Evolutionary conservation across 306 rosid species (phyloP).

Genomic region (Phaseolus lunatus): DNA sequence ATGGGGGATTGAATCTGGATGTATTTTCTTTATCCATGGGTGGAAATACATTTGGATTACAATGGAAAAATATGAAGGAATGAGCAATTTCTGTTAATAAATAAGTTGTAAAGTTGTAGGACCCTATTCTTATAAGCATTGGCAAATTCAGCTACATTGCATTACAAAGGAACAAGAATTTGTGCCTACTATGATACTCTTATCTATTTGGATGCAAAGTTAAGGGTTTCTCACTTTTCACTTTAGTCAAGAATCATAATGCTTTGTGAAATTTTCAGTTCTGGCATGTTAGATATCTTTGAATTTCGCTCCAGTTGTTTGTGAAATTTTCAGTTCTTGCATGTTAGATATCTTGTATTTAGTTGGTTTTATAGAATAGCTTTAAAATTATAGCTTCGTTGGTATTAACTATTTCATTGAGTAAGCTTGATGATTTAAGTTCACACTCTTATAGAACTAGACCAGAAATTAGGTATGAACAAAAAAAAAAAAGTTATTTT

Average conservation of each 20-base stretch:
- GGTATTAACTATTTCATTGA: not conserved
- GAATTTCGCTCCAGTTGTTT: not conserved
- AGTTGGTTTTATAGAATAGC: not conserved
- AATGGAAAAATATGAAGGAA: not conserved
- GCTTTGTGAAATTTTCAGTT: not conserved
- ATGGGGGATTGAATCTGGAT: slow-evolving; percentile 13
- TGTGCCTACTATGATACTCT: too few species aligned
- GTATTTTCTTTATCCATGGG: not conserved
- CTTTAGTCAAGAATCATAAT: not conserved
- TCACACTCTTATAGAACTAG: not conserved
- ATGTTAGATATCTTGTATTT: not conserved
- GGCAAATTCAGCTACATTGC: not conserved
- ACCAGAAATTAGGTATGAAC: not conserved
- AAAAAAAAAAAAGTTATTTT: not conserved
- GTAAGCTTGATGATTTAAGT: not conserved
- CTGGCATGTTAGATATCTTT: not conserved
- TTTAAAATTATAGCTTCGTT: not conserved
- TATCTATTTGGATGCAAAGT: too few species aligned
- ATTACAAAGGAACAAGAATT: not conserved
- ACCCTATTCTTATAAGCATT: slow-evolving; percentile 20
- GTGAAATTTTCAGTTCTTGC: not conserved
- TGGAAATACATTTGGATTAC: slow-evolving; percentile 17
- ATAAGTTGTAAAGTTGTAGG: not conserved
- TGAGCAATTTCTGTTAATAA: slow-evolving; percentile 9
- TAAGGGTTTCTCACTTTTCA: not conserved